phyloP scores from a whole-genome alignment of 1,284 basidiomycete genomes.

The Cryptococcus sp. region DNA sequence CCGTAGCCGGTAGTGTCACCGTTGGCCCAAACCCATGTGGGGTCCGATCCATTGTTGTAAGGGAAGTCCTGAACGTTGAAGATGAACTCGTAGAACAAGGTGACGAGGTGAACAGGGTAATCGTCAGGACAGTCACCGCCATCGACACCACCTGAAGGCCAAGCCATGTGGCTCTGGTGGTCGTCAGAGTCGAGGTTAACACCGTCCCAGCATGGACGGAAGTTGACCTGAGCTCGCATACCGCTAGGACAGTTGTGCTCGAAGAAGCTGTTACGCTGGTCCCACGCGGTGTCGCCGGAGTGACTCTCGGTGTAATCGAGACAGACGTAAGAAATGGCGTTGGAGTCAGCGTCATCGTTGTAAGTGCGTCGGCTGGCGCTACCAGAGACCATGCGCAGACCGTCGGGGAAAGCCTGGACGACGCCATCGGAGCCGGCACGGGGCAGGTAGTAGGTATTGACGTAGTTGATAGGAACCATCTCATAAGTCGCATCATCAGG shows the following conservation, averaged over 20 bases:
- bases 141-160: conserved; percentile 50
- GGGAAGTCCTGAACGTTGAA: conserved; percentile 37
- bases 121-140: conserved; percentile 53
- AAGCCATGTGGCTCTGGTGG: conserved; percentile 54
- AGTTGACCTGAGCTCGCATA: conserved; percentile 53
- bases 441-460: conserved; percentile 51
- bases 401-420: conserved; percentile 52
- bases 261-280: conserved; percentile 47
- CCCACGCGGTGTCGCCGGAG: conserved; percentile 38
- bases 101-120: conserved; percentile 29
- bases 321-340: conserved; percentile 53
- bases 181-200: conserved; percentile 53
- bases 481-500: conserved; percentile 37
- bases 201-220: conserved; percentile 56
- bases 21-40: conserved; percentile 47
- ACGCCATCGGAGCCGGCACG: conserved; percentile 30
- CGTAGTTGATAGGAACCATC: conserved; percentile 37
- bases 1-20: conserved; percentile 52
- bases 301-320: conserved; percentile 45
- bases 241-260: conserved; percentile 49
- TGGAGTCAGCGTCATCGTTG: conserved; percentile 32
- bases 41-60: conserved; percentile 32
- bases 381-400: conserved; percentile 55
- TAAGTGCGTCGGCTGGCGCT: conserved; percentile 41
- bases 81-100: conserved; percentile 52